Conservation (phyloP, 2,329 filamentous ascomycete genomes). For the Epichloe uncinata region DNA sequence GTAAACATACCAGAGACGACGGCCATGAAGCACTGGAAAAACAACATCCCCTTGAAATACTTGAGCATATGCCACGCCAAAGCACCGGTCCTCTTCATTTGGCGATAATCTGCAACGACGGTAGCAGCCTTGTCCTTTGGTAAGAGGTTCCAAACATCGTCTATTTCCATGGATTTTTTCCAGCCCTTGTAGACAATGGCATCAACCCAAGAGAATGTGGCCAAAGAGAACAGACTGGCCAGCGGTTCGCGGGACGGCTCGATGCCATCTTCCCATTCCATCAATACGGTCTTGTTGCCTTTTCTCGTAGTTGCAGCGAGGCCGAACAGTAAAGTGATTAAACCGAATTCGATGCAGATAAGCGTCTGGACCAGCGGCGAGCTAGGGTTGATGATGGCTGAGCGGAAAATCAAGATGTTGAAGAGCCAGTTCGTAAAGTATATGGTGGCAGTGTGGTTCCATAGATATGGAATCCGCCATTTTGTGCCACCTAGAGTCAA, state of each 20-base stretch:
- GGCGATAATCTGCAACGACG: constrained; percentile 71
- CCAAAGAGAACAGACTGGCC: constrained; percentile 77
- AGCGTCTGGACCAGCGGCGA: constrained; percentile 50
- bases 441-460: constrained; percentile 83
- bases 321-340: constrained; percentile 60
- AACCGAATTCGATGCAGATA: constrained; percentile 57
- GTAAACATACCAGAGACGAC: constrained; percentile 69
- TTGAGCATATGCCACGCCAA: constrained; percentile 69
- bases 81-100: constrained; percentile 67
- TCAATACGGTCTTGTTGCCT: constrained; percentile 76
- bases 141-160: constrained; percentile 83
- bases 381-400: constrained; percentile 63
- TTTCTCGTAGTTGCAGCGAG: constrained; percentile 75
- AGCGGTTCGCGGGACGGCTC: constrained; percentile 77
- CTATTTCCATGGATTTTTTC: constrained; percentile 69
- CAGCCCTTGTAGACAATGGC: constrained; percentile 81
- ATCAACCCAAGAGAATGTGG: constrained; percentile 86
- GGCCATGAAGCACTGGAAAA: constrained; percentile 71
- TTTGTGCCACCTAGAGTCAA: constrained; percentile 51
- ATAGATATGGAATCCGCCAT: constrained; percentile 59
- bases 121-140: constrained; percentile 76
- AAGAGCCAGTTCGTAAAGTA: constrained; percentile 78
- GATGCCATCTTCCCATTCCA: constrained; percentile 82
- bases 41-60: constrained; percentile 66
- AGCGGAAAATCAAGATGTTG: constrained; percentile 66